Percentiles rank a stretch among this genome's conserved stretches.
phyloP scores from a whole-genome alignment of 75 land plant genomes.

The Sequoiadendron giganteum region DNA sequence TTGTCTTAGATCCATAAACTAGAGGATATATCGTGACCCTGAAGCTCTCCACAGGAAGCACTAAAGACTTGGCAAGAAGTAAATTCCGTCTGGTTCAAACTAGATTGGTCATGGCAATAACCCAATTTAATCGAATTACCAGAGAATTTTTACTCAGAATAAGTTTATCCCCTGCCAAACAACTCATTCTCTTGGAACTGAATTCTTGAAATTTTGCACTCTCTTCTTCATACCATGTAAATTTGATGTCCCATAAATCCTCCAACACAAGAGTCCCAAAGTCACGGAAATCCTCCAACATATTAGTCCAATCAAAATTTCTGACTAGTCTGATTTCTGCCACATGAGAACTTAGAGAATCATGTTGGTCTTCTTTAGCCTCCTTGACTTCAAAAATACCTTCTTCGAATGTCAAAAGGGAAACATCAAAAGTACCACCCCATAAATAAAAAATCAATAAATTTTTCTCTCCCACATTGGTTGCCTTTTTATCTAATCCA shows the following conservation, averaged over 20 bases:
- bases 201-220: no score
- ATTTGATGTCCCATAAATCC: background rate
- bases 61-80: slow-evolving; percentile 65
- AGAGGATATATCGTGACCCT: slow-evolving; percentile 74
- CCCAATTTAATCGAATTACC: slow-evolving; percentile 89
- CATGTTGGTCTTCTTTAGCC: no score
- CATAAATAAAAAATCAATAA: no score
- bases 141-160: slow-evolving; percentile 85
- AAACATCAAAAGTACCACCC: no score
- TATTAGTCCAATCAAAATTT: background rate
- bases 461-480: no score
- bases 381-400: no score
- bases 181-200: no score
- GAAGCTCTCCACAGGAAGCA: slow-evolving; percentile 88
- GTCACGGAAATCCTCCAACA: background rate
- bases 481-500: no score
- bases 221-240: background rate
- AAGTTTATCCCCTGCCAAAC: slow-evolving; percentile 87
- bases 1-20: slow-evolving; percentile 79
- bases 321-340: background rate
- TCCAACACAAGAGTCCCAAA: background rate
- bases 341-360: background rate
- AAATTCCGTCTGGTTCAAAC: slow-evolving; percentile 82
- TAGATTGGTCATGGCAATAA: slow-evolving; percentile 62
- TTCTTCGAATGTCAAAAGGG: no score